phyloP scores from a whole-genome alignment of 208 protist genomes.

The Acanthamoeba healyi region DNA sequence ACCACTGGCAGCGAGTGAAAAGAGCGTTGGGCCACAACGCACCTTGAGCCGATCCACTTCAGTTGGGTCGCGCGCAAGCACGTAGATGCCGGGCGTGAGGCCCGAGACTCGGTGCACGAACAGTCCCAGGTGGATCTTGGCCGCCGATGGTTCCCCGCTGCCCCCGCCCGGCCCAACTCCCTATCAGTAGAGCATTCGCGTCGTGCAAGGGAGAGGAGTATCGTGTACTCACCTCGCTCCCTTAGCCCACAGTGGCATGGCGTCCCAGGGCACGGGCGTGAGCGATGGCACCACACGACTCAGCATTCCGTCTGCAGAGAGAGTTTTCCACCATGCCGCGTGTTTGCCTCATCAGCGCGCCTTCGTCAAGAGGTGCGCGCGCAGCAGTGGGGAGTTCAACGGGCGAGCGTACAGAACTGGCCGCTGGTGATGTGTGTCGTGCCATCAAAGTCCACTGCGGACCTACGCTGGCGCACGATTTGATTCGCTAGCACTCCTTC shows the following conservation, averaged over 20 bases:
- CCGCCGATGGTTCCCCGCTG: background rate
- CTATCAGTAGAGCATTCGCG: too few relatives aligned
- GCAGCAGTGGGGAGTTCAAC: too few relatives aligned
- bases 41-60: slow-evolving; percentile 52
- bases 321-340: too few relatives aligned
- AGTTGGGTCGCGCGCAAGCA: background rate
- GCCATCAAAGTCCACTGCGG: slow-evolving; percentile 62
- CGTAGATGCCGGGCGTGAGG: slow-evolving; percentile 6
- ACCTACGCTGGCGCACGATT: slow-evolving; percentile 28
- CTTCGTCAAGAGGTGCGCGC: too few relatives aligned
- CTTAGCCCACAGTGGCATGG: background rate
- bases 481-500: background rate
- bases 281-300: slow-evolving; percentile 27
- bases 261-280: slow-evolving; percentile 48
- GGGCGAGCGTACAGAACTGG: slow-evolving; percentile 35
- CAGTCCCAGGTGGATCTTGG: slow-evolving; percentile 55
- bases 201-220: too few relatives aligned
- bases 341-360: too few relatives aligned
- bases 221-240: too few relatives aligned
- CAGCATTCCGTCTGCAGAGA: slow-evolving; percentile 44
- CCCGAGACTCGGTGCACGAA: slow-evolving; percentile 43
- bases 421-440: background rate
- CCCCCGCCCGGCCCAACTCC: too few relatives aligned
- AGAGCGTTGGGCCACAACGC: background rate
- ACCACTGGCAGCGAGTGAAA: background rate